Base-by-base conservation (phyloP, 2,329 filamentous ascomycete species). In the Monilinia fructigena region DNA sequence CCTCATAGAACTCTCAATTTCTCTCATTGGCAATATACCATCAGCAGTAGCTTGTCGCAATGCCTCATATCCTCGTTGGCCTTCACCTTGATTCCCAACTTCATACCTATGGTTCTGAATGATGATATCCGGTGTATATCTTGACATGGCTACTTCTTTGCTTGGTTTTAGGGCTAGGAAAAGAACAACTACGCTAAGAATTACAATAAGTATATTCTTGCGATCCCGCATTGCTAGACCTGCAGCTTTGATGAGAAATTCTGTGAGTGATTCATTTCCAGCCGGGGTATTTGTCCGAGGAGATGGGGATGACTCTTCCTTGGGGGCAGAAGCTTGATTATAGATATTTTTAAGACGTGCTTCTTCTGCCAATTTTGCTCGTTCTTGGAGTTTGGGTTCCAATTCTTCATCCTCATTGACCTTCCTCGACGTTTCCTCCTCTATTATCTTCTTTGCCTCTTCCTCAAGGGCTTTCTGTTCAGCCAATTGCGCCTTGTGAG, bases 201-300 rank as follows among this genome's bases (percentile, higher is more conserved):
- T 72, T 6, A 80, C 78, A 35, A 89, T 88, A n/a, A 81, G 77
- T 12, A 88, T 74, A 66, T 88, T 89, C 77, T 83, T 87, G 66
- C 80, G 80, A 70, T 89, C 86, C 56, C 82, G 80, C 71, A 88
- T 72, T 23, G 85, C 75, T 10, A 88, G 82, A 42, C 81, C 80
- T 61, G 79, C 77, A 0, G 85, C 84, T 69, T 85, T 82, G 11
- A 85, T 71, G 0, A 88, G 72, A 11, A 88, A 77, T 68, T 86
- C 82, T 0, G 80, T 77, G 14, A 89, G 78, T 2, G 83, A 83
- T 0, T 83, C 82, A 28, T 73, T 71, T 31, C 73, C 63, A 16
- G 71, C 48, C 2, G 55, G 38, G 12, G 38, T 55, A 10, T 45
- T 52, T 23, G 54, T 18, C 28, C 26, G 55, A 31, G 26, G 59